Evolutionary conservation across 192 early-diverging fungal species (phyloP).

Genomic region (Lobosporangium transversale): DNA sequence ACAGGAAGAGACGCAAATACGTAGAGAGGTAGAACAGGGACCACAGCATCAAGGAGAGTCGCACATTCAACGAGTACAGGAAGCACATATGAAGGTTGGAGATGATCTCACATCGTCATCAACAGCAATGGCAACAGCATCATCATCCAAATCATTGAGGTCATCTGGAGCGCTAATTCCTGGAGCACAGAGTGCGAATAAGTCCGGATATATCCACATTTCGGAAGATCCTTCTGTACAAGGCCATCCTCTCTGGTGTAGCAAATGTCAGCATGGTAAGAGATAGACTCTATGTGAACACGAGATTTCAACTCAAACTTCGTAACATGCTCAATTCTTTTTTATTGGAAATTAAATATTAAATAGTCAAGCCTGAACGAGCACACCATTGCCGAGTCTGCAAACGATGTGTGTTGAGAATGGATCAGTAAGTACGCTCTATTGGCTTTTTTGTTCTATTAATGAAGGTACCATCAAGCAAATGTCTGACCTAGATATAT

Average conservation of each 20-base stretch:
- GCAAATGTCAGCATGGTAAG: constrained; percentile 50
- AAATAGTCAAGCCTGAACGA: constrained; percentile 62
- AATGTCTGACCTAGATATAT: too few relatives aligned
- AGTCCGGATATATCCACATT: constrained; percentile 37
- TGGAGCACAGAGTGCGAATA: constrained; percentile 33
- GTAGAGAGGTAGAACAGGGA: neutral
- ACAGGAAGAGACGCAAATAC: neutral
- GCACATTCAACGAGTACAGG: constrained; percentile 8
- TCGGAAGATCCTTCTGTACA: constrained; percentile 41
- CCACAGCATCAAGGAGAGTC: neutral
- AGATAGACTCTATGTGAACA: neutral
- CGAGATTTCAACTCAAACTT: too few relatives aligned
- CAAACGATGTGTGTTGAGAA: constrained; percentile 63
- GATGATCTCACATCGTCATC: neutral
- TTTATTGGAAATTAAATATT: too few relatives aligned
- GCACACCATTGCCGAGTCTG: constrained; percentile 67
- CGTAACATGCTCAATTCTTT: too few relatives aligned
- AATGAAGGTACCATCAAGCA: too few relatives aligned
- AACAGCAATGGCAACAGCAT: neutral
- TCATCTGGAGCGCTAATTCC: constrained; percentile 42
- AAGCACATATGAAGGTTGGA: constrained; percentile 4
- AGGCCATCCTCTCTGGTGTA: constrained; percentile 44
- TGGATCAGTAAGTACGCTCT: constrained; percentile 64
- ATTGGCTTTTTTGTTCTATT: constrained; percentile 15
- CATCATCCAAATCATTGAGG: too few relatives aligned